Evolutionary conservation across 306 rosid species (phyloP), one percentile per base, ranked within the genome.

Genomic region (Cajanus cajan): DNA sequence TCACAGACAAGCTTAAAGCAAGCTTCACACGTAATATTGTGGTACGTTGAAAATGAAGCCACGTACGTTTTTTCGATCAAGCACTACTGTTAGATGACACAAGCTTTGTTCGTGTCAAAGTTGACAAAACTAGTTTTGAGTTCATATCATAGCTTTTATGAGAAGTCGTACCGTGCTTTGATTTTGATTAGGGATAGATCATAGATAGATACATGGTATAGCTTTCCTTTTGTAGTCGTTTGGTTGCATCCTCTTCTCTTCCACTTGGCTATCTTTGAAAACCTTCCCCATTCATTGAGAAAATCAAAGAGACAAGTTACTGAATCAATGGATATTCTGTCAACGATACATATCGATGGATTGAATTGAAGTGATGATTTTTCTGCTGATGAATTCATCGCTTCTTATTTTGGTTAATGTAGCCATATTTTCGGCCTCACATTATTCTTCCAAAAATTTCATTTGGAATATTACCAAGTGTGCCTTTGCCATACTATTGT

Each of bases 251-350:
- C 8, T 24, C 37, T 11, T 11, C 16, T 14, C 2, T 61, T 33
- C 68, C 71, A 66, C 76, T 19, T 67, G 80, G 71, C 64, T 74
- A 14, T 16, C 40, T 40, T 54, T 62, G n/a, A 66, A 67, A 12
- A 75, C 47, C 65, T 33, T 39, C 58, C 58, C 7, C n/a, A 52
- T 80, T 52, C 47, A 33, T 7, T 6, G 10, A 41, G 6, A 37
- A 80, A 14, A 31, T 72, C 5, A 37, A 24, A 61, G 43, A n/a
- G 5, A 50, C 7, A 80, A 28, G 41, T 66, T 7, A 67, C 54
- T 67, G 76, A 77, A 50, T 73, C 51, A 16, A 55, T 55, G 67
- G 34, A 71, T 24, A 33, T 64, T 52, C n/a, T 6, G 36, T 62
- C 19, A 4, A 44, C 14, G 47, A 9, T 21, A 41, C 18, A 59